These are phyloP conservation scores for Limonium bicolor DNA, from an alignment of 148 eudicot genomes.

Conservation along the genomic window DNA sequence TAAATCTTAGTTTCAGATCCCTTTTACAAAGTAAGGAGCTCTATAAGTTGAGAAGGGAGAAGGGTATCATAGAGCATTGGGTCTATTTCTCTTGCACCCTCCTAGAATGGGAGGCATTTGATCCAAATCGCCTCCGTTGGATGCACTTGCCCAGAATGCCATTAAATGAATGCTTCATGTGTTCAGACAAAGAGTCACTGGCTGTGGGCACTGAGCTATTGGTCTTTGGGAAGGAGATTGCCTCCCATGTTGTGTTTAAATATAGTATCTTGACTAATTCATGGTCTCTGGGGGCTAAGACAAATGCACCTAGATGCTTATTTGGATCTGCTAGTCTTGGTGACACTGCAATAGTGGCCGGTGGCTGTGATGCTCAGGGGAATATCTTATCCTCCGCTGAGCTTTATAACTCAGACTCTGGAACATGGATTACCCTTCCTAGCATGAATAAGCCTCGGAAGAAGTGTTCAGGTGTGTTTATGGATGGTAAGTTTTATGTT, in stretches of 20 bases:
- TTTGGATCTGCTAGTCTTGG: conserved; percentile 67
- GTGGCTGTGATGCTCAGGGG: conserved; percentile 35
- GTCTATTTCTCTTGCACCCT: conserved; percentile 23
- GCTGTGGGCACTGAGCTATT: conserved; percentile 70
- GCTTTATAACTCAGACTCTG: conserved; percentile 16
- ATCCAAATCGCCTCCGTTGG: conserved; percentile 14
- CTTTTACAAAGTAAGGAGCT: conserved; percentile 19
- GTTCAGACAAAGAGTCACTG: conserved; percentile 50
- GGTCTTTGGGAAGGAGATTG: conserved; percentile 42
- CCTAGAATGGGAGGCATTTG: conserved; percentile 24
- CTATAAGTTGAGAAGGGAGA: conserved; percentile 24
- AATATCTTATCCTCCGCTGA: conserved; percentile 14
- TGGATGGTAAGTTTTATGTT: conserved; percentile 23
- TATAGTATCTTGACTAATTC: conserved; percentile 35
- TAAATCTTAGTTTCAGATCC: conserved; percentile 7
- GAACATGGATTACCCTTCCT: conserved; percentile 19
- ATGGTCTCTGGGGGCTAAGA: conserved; percentile 48
- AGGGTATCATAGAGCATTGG: conserved; percentile 12
- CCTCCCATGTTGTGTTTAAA: conserved; percentile 42
- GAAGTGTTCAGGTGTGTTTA: conserved; percentile 23
- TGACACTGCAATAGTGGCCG: conserved; percentile 45
- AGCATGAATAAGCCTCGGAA: conserved; percentile 20
- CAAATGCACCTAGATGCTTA: conserved; percentile 56
- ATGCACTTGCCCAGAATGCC: conserved; percentile 10
- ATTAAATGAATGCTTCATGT: conserved; percentile 16